A percentile compares a stretch with the other conserved stretches of the same genome.
phyloP scores from a whole-genome alignment of 805 yeast genomes.

The Candida odintsovae region DNA sequence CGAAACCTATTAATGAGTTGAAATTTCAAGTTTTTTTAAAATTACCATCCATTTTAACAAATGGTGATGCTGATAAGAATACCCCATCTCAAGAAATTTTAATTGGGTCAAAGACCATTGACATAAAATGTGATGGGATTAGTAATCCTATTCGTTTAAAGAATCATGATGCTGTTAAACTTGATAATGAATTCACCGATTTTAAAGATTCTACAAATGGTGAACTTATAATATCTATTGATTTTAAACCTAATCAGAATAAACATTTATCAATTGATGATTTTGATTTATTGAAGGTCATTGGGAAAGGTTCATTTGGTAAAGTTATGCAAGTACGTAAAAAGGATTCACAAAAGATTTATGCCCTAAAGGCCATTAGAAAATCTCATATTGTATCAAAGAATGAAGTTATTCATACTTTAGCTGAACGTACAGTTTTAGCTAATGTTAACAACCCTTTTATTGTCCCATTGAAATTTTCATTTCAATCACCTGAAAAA shows the following conservation, averaged over 20 bases:
- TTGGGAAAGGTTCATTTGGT: constrained; percentile 97
- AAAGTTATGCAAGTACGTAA: constrained; percentile 98
- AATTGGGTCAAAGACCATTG: constrained; percentile 64
- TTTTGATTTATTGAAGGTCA: constrained; percentile 87
- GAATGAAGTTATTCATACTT: constrained; percentile 91
- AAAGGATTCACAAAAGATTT: constrained; percentile 89
- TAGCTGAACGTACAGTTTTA: constrained; percentile 92
- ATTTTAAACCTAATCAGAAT: constrained; percentile 61
- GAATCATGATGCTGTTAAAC: constrained; percentile 55
- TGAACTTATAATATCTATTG: constrained; percentile 55
- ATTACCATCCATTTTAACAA: constrained; percentile 62
- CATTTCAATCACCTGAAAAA: constrained; percentile 96
- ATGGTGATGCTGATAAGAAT: constrained; percentile 23
- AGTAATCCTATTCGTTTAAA: constrained; percentile 51
- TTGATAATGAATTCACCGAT: constrained; percentile 27
- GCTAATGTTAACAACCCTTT: constrained; percentile 93
- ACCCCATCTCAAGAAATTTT: constrained; percentile 52
- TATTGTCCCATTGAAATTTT: constrained; percentile 92
- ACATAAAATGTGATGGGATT: constrained; percentile 46
- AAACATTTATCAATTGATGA: constrained; percentile 81
- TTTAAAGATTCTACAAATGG: constrained; percentile 29
- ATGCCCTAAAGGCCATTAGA: constrained; percentile 89
- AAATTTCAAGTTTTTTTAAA: constrained; percentile 75
- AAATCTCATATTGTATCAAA: constrained; percentile 92
- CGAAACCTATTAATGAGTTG: constrained; percentile 53